Percentiles rank a stretch among this genome's conserved stretches.
phyloP scores from a whole-genome alignment of 805 yeast species.

The Wickerhamomyces hampshirensis region DNA sequence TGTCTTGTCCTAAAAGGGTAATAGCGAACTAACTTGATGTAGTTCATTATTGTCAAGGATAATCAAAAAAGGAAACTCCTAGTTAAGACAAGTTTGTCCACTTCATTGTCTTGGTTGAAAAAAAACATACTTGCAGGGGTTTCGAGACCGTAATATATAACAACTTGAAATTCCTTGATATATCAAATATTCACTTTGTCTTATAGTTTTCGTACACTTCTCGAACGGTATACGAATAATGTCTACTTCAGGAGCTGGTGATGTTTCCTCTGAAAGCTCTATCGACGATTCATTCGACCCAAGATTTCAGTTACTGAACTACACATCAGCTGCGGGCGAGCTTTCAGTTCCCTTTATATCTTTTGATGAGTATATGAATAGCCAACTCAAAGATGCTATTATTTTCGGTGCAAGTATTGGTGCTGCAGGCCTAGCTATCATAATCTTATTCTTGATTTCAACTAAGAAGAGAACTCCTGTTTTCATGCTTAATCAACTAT shows the following conservation, averaged over 20 bases:
- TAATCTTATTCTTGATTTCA: slow-evolving; percentile 43
- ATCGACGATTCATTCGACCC: slow-evolving; percentile 19
- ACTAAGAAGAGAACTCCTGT: slow-evolving; percentile 59
- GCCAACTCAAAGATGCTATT: slow-evolving; percentile 34
- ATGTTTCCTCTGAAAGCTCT: slow-evolving; percentile 1
- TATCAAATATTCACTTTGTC: neutral
- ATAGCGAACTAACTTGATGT: slow-evolving; percentile 1
- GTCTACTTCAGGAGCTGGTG: slow-evolving; percentile 5
- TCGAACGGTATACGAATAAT: neutral
- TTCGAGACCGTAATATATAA: no score
- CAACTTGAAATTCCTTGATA: neutral
- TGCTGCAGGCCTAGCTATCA: slow-evolving; percentile 41
- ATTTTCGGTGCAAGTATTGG: slow-evolving; percentile 59
- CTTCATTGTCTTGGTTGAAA: slow-evolving; percentile 10
- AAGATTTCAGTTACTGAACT: slow-evolving; percentile 30
- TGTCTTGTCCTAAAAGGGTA: slow-evolving; percentile 9
- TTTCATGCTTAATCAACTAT: slow-evolving; percentile 64
- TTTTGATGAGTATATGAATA: slow-evolving; percentile 34
- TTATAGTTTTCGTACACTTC: neutral
- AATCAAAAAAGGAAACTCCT: neutral
- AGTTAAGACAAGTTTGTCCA: neutral
- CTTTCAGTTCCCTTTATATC: slow-evolving; percentile 35
- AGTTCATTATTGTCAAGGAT: neutral
- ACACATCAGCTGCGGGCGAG: slow-evolving; percentile 39
- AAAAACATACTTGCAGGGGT: neutral